Percentiles rank a stretch among this genome's conserved stretches.
Evolutionary conservation across 2,329 filamentous ascomycete species (phyloP).

Genomic region (Alternaria ethzedia): DNA sequence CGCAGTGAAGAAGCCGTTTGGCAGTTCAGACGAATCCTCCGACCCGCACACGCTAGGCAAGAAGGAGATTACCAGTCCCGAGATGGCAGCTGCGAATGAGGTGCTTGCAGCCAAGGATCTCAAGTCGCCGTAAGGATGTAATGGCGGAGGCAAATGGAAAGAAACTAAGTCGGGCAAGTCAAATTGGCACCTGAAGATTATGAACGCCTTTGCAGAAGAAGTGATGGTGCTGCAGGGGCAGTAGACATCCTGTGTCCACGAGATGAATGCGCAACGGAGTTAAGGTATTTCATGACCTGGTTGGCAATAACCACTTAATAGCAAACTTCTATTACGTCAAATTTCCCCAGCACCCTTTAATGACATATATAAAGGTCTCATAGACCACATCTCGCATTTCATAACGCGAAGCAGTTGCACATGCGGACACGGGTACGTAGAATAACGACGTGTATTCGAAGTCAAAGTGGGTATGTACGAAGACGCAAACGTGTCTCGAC

Average conservation of each 20-base stretch:
- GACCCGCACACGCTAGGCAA: background rate
- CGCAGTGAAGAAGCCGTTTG: slow-evolving; percentile 15
- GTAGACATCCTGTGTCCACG: background rate
- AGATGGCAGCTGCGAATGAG: slow-evolving; percentile 14
- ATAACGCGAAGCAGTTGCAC: background rate
- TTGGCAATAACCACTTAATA: background rate
- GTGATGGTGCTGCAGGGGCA: background rate
- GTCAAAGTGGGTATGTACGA: background rate
- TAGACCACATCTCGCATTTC: background rate
- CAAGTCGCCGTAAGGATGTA: slow-evolving; percentile 1
- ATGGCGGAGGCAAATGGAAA: background rate
- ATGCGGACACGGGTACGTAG: background rate
- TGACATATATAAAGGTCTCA: background rate
- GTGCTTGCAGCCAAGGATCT: slow-evolving; percentile 8
- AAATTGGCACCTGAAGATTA: background rate
- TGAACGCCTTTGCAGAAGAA: background rate
- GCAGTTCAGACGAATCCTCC: background rate
- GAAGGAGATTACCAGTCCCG: slow-evolving; percentile 1
- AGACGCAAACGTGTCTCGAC: background rate
- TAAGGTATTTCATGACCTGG: background rate
- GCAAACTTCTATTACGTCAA: background rate
- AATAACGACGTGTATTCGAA: background rate
- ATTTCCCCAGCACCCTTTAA: background rate
- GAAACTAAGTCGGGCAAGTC: background rate
- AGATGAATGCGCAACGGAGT: background rate